Conservation (phyloP, 2,329 filamentous ascomycete genomes). For the Ambrosiella xylebori region DNA sequence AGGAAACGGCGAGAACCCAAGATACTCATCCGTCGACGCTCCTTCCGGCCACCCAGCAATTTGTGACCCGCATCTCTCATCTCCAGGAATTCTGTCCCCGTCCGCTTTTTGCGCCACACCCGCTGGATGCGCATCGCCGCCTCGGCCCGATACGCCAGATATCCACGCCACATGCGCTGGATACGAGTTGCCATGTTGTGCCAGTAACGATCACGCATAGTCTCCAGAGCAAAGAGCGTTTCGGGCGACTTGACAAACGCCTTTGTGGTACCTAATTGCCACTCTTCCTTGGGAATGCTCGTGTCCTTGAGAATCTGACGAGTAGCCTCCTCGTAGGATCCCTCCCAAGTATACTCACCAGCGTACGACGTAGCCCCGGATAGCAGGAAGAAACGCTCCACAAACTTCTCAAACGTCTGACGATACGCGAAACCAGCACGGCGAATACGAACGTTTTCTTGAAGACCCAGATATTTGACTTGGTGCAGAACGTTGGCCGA, state of each 20-base stretch:
- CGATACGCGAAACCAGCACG: slow-evolving; percentile 93
- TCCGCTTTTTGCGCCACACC: slow-evolving; percentile 87
- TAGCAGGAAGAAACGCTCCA: slow-evolving; percentile 88
- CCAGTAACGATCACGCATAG: slow-evolving; percentile 97
- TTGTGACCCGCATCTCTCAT: slow-evolving; percentile 76
- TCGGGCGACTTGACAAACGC: slow-evolving; percentile 97
- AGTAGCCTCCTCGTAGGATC: slow-evolving; percentile 70
- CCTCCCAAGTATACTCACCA: slow-evolving; percentile 91
- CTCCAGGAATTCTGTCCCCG: slow-evolving; percentile 75
- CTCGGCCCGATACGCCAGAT: slow-evolving; percentile 79
- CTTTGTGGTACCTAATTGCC: slow-evolving; percentile 92
- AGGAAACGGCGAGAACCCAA: slow-evolving; percentile 82
- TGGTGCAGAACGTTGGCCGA: slow-evolving; percentile 86
- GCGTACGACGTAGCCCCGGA: slow-evolving; percentile 92
- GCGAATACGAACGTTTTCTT: slow-evolving; percentile 95
- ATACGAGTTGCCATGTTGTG: slow-evolving; percentile 99
- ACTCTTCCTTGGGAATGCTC: slow-evolving; percentile 86
- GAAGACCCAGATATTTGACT: slow-evolving; percentile 96
- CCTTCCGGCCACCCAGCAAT: slow-evolving; percentile 69
- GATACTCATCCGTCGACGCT: slow-evolving; percentile 78
- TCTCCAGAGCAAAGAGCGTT: slow-evolving; percentile 87
- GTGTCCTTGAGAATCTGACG: slow-evolving; percentile 92
- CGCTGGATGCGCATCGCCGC: slow-evolving; percentile 86
- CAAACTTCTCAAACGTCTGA: slow-evolving; percentile 95
- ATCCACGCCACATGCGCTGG: slow-evolving; percentile 92